Conservation (phyloP, 768 basidiomycete species). For the Botryobasidium botryosum region DNA sequence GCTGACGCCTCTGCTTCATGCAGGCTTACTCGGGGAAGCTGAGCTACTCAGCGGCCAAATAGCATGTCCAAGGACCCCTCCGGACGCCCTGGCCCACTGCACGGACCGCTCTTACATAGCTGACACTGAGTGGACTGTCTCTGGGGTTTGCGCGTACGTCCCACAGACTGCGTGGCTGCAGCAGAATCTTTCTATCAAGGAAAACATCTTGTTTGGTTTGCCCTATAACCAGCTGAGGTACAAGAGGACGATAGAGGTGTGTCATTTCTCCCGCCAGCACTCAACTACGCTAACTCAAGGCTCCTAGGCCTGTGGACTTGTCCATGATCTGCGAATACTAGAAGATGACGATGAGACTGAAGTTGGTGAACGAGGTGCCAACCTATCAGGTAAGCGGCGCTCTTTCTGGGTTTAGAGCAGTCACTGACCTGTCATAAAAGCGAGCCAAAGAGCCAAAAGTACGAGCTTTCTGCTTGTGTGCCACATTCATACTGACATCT, state of each 20-base stretch:
- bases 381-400: no score
- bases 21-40: slow-evolving; percentile 22
- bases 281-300: not conserved
- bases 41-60: slow-evolving; percentile 21
- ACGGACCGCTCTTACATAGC: slow-evolving; percentile 4
- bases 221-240: slow-evolving; percentile 19
- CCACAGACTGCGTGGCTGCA: slow-evolving; percentile 21
- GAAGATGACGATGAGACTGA: slow-evolving; percentile 12
- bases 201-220: slow-evolving; percentile 20
- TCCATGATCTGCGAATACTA: slow-evolving; percentile 9
- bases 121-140: slow-evolving; percentile 19
- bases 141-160: slow-evolving; percentile 19
- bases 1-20: slow-evolving; percentile 18
- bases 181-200: slow-evolving; percentile 19
- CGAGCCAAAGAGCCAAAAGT: slow-evolving; percentile 13
- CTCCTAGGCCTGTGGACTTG: slow-evolving; percentile 7
- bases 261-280: not conserved
- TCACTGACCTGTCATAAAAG: no score
- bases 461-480: not conserved
- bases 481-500: not conserved
- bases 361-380: slow-evolving; percentile 4
- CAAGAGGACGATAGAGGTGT: slow-evolving; percentile 18
- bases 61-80: slow-evolving; percentile 20
- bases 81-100: slow-evolving; percentile 16
- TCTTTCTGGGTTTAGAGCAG: no score